A percentile compares a stretch with the other conserved stretches of the same genome.
Conservation (phyloP, 306 rosid genomes). For the Dalbergia cochinchinensis region DNA sequence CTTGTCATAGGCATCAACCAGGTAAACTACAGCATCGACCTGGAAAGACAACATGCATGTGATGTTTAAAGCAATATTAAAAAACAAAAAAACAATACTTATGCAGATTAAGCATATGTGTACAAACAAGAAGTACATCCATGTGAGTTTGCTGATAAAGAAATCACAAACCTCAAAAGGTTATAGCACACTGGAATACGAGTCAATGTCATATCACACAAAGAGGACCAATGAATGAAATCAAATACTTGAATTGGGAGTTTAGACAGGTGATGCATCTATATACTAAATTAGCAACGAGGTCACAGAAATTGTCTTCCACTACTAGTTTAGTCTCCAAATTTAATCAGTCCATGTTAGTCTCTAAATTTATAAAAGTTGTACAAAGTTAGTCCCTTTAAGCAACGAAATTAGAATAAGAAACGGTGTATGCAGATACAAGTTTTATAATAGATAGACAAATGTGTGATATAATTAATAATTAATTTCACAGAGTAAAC, state of each 20-base stretch:
- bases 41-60: slow-evolving; percentile 26
- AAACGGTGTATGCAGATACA: not conserved
- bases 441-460: not conserved
- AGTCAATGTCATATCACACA: not conserved
- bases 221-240: not conserved
- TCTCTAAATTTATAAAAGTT: not conserved
- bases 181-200: not conserved
- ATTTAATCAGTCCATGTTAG: not conserved
- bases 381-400: not conserved
- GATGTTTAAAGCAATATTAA: not conserved
- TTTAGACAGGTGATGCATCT: not conserved
- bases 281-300: not conserved
- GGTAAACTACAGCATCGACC: slow-evolving; percentile 70
- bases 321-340: too few relatives aligned
- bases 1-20: slow-evolving; percentile 67
- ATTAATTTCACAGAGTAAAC: not conserved
- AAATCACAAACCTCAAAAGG: not conserved
- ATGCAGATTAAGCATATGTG: not conserved
- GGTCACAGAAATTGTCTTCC: not conserved
- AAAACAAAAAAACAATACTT: not conserved
- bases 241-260: not conserved
- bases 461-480: not conserved
- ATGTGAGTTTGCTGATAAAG: not conserved
- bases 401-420: not conserved
- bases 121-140: slow-evolving; percentile 6